Conservation (phyloP, 257 asterid species). For the Thymus mandschuricus region DNA sequence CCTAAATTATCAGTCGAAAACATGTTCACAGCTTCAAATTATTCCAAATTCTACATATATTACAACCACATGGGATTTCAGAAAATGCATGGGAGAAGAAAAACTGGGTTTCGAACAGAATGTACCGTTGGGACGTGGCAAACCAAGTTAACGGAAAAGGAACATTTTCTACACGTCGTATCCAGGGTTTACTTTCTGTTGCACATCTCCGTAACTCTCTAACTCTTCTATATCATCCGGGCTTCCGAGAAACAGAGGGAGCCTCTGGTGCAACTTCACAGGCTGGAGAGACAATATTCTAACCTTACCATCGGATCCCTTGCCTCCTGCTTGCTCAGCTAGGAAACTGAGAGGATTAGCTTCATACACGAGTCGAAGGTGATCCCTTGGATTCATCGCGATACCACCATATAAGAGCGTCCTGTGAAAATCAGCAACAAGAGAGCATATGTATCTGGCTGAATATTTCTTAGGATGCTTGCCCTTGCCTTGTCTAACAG, state of each 20-base stretch:
- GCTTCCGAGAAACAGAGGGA: constrained; percentile 85
- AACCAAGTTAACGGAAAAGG: constrained; percentile 1
- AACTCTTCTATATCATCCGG: constrained; percentile 61
- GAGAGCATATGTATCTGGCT: constrained; percentile 94
- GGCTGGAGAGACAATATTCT: constrained; percentile 86
- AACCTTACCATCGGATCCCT: constrained; percentile 79
- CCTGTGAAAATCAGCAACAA: constrained; percentile 95
- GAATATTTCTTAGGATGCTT: constrained; percentile 83
- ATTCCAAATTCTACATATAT: background rate
- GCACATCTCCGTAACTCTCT: constrained; percentile 84
- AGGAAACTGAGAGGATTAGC: constrained; percentile 90
- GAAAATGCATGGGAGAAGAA: background rate
- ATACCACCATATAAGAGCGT: constrained; percentile 89
- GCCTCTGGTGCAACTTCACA: constrained; percentile 82
- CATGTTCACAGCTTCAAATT: background rate
- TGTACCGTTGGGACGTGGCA: background rate
- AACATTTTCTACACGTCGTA: constrained; percentile 55
- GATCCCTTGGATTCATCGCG: constrained; percentile 95
- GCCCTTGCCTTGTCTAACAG: constrained; percentile 89
- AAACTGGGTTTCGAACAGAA: background rate
- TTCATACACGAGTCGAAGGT: constrained; percentile 96
- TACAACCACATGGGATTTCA: constrained; percentile 16
- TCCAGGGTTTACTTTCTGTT: constrained; percentile 92
- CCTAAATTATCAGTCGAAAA: constrained; percentile 13
- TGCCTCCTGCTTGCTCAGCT: constrained; percentile 92